phyloP scores from a whole-genome alignment of 2,329 filamentous ascomycete genomes.

The Trichoderma atrobrunneum region DNA sequence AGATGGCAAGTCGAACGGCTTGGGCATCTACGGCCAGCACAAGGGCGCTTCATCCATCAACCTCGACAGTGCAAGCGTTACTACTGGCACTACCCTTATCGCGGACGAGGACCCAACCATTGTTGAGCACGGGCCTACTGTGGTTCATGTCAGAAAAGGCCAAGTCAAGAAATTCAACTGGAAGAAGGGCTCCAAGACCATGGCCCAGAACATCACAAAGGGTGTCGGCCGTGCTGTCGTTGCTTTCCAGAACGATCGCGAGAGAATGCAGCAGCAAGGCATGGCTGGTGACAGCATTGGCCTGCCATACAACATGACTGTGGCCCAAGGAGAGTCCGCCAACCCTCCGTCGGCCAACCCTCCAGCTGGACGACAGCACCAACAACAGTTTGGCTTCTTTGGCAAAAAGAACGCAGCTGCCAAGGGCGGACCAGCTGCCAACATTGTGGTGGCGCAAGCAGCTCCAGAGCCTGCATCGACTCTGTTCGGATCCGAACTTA shows the following conservation, averaged over 20 bases:
- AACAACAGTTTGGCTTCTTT: slow-evolving; percentile 69
- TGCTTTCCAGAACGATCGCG: slow-evolving; percentile 61
- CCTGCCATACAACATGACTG: slow-evolving; percentile 68
- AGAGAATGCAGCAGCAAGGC: slow-evolving; percentile 51
- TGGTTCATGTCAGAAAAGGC: slow-evolving; percentile 91
- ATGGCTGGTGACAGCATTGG: slow-evolving; percentile 63
- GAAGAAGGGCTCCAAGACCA: slow-evolving; percentile 93
- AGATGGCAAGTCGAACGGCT: slow-evolving; percentile 50
- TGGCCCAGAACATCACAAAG: slow-evolving; percentile 92
- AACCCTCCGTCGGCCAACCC: slow-evolving; percentile 33
- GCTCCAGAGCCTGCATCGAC: slow-evolving; percentile 53
- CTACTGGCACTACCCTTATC: slow-evolving; percentile 58
- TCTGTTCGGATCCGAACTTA: slow-evolving; percentile 87
- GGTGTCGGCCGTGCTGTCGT: slow-evolving; percentile 90
- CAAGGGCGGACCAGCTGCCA: slow-evolving; percentile 42
- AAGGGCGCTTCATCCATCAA: slow-evolving; percentile 52
- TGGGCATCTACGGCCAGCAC: slow-evolving; percentile 56
- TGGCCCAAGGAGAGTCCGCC: slow-evolving; percentile 52
- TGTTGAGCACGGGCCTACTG: slow-evolving; percentile 75
- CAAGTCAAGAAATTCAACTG: slow-evolving; percentile 97
- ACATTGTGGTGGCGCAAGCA: slow-evolving; percentile 36
- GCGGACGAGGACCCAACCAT: slow-evolving; percentile 65
- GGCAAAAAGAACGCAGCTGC: slow-evolving; percentile 53
- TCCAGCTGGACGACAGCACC: slow-evolving; percentile 28
- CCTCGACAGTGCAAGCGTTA: slow-evolving; percentile 52